These are phyloP conservation scores for Camptophora hylomeconis DNA, from an alignment of 2,329 filamentous ascomycete species.

Conservation along the genomic window DNA sequence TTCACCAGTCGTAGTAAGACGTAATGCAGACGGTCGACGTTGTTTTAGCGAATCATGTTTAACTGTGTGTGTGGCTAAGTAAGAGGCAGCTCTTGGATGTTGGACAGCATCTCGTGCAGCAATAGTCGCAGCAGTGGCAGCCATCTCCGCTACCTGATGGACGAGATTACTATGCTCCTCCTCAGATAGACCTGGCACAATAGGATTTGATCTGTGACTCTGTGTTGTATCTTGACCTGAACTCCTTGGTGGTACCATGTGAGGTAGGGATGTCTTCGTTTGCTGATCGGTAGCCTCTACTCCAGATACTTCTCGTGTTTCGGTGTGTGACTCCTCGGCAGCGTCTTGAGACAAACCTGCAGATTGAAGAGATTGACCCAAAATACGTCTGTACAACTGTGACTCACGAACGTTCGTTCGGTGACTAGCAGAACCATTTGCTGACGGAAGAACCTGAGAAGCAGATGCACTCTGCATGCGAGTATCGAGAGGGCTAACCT, in stretches of 20 bases:
- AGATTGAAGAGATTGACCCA: constrained; percentile 79
- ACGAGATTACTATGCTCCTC: constrained; percentile 71
- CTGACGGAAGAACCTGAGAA: constrained; percentile 17
- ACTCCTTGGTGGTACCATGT: constrained; percentile 62
- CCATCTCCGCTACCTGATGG: constrained; percentile 84
- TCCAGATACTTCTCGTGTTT: constrained; percentile 15
- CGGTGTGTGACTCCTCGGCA: constrained; percentile 19
- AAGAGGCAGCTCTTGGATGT: constrained; percentile 37
- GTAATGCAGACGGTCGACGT: constrained; percentile 22
- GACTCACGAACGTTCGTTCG: constrained; percentile 69
- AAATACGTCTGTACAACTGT: constrained; percentile 80
- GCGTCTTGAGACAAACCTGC: constrained; percentile 48
- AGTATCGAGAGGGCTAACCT: constrained; percentile 23
- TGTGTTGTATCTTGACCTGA: constrained; percentile 1
- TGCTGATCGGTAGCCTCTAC: constrained; percentile 32
- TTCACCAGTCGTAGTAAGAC: constrained; percentile 23
- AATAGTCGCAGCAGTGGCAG: constrained; percentile 77
- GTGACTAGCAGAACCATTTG: constrained; percentile 31
- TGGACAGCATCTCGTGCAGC: constrained; percentile 64
- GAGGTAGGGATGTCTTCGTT: constrained; percentile 30
- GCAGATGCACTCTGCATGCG: constrained; percentile 21
- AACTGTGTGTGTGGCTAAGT: constrained; percentile 24
- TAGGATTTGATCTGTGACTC: constrained; percentile 23
- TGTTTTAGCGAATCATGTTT: constrained; percentile 18
- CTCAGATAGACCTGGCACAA: constrained; percentile 58